phyloP scores from a whole-genome alignment of 495 filamentous ascomycete genomes.

The Chaetomium tenue region DNA sequence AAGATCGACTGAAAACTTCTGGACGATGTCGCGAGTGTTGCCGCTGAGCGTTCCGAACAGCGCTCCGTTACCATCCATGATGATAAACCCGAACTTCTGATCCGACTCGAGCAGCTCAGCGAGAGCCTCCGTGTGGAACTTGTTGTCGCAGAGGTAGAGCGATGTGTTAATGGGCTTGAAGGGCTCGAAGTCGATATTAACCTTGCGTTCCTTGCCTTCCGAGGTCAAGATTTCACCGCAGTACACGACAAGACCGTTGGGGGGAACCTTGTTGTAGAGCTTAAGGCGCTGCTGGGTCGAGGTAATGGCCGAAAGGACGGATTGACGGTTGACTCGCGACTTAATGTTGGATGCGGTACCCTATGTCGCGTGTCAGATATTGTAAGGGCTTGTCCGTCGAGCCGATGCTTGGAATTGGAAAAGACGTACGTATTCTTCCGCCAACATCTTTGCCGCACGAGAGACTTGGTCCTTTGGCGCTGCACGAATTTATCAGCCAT shows the following conservation, averaged over 20 bases:
- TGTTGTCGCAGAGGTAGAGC: constrained; percentile 98
- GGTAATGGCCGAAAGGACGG: constrained; percentile 94
- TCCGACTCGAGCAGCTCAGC: constrained; percentile 96
- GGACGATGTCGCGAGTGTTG: constrained; percentile 94
- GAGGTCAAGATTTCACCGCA: constrained; percentile 99
- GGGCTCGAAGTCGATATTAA: constrained; percentile 99
- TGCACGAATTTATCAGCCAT: constrained; percentile 37
- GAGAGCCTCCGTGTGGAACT: constrained; percentile 97
- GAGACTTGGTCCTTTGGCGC: constrained; percentile 98
- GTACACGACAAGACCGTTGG: constrained; percentile 96
- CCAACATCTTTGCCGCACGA: constrained; percentile 96
- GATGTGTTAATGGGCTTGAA: constrained; percentile 99
- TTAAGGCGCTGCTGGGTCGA: constrained; percentile 98
- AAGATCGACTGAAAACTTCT: constrained; percentile 95
- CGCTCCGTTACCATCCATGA: constrained; percentile 98
- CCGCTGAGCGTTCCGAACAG: constrained; percentile 95
- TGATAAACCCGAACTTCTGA: constrained; percentile 98
- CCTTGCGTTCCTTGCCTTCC: constrained; percentile 97
- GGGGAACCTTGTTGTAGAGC: constrained; percentile 96
- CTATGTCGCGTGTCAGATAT: constrained; percentile 46
- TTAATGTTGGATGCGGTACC: constrained; percentile 99
- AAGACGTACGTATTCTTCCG: constrained; percentile 92
- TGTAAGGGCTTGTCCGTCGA: constrained; percentile 17
- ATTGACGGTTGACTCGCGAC: constrained; percentile 96
- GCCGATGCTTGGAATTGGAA: constrained; percentile 6